A percentile compares a stretch with the other conserved stretches of the same genome.
phyloP scores from a whole-genome alignment of 2,329 filamentous ascomycete species.

The Meredithiella fracta region DNA sequence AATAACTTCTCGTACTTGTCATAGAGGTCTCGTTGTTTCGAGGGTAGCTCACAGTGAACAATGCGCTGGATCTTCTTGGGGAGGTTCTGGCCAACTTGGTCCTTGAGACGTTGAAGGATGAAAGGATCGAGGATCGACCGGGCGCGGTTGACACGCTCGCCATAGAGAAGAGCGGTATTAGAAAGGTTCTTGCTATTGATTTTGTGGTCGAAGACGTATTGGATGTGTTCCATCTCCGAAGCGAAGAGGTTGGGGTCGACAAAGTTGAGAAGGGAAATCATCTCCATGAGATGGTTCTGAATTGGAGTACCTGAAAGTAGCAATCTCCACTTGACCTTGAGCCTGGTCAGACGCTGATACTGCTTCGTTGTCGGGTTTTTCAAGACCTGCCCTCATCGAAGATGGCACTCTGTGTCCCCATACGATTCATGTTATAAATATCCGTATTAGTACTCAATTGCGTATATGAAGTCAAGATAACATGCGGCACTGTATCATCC shows the following conservation, averaged over 20 bases:
- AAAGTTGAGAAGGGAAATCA: conserved; percentile 82
- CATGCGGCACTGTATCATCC: conserved; percentile 36
- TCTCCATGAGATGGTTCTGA: conserved; percentile 85
- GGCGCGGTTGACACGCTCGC: conserved; percentile 70
- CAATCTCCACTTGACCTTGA: conserved; percentile 68
- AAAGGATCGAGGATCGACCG: conserved; percentile 90
- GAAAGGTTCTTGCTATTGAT: conserved; percentile 65
- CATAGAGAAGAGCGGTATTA: conserved; percentile 70
- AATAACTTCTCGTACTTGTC: conserved; percentile 46
- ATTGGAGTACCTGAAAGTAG: conserved; percentile 75
- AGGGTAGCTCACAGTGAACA: conserved; percentile 64
- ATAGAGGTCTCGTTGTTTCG: conserved; percentile 58
- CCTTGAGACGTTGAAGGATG: conserved; percentile 83
- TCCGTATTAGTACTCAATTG: conserved; percentile 39
- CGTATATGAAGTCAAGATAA: conserved; percentile 43
- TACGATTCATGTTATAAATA: conserved; percentile 31
- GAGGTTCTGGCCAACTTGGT: conserved; percentile 72
- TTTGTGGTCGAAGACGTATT: conserved; percentile 80
- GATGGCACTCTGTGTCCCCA: conserved; percentile 42
- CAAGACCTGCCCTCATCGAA: conserved; percentile 93
- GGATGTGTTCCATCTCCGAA: conserved; percentile 54
- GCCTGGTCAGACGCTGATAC: conserved; percentile 62
- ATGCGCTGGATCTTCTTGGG: conserved; percentile 65
- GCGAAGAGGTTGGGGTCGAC: conserved; percentile 77
- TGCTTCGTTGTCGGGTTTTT: conserved; percentile 75